Conservation (phyloP, 345 rosid genomes). For the Pistacia integerrima region DNA sequence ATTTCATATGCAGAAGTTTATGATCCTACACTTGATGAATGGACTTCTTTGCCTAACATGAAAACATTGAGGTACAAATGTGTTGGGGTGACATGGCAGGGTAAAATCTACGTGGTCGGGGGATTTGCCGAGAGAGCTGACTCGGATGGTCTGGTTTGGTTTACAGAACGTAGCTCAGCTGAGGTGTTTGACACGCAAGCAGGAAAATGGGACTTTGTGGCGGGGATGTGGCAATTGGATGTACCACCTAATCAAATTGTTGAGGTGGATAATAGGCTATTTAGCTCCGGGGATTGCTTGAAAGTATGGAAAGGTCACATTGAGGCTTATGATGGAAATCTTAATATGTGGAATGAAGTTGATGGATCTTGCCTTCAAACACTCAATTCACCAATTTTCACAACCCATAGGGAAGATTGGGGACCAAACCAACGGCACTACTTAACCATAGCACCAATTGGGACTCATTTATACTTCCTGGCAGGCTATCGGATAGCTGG, state of each 20-base stretch:
- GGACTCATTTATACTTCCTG: constrained; percentile 43
- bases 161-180: constrained; percentile 51
- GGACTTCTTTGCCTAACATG: constrained; percentile 45
- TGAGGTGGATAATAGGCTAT: constrained; percentile 32
- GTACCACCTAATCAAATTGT: constrained; percentile 64
- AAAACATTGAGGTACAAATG: constrained; percentile 50
- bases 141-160: constrained; percentile 32
- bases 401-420: constrained; percentile 12
- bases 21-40: constrained; percentile 32
- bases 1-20: constrained; percentile 41
- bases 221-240: constrained; percentile 64
- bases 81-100: constrained; percentile 52
- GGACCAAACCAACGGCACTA: constrained; percentile 32
- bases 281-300: constrained; percentile 66
- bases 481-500: constrained; percentile 40
- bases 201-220: constrained; percentile 45
- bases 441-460: constrained; percentile 55
- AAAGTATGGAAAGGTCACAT: constrained; percentile 65
- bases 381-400: constrained; percentile 22
- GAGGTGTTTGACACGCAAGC: constrained; percentile 43
- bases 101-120: constrained; percentile 48
- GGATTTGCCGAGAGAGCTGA: constrained; percentile 41
- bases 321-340: constrained; percentile 41
- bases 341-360: constrained; percentile 54
- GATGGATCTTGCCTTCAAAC: constrained; percentile 40